Evolutionary conservation across 108 stramenopile species (phyloP).

Genomic region (Hondaea fermentalgiana): DNA sequence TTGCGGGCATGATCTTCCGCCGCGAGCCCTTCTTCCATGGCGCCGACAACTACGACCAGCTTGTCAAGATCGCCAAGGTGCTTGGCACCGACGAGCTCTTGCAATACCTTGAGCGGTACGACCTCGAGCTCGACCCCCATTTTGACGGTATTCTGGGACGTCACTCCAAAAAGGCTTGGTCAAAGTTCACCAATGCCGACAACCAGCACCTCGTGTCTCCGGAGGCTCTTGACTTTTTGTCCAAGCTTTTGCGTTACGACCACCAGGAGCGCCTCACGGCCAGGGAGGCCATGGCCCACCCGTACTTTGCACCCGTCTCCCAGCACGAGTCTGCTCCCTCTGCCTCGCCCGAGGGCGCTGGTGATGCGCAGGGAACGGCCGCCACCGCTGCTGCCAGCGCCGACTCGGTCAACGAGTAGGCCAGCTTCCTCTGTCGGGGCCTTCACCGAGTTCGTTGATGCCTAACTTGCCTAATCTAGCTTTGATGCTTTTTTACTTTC

Average conservation of each 20-base stretch:
- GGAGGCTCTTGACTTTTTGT: conserved; percentile 57
- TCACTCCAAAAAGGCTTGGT: conserved; percentile 95
- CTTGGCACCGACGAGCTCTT: conserved; percentile 93
- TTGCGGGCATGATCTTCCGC: conserved; percentile 98
- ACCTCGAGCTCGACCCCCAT: conserved; percentile 87
- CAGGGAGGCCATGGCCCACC: conserved; percentile 90
- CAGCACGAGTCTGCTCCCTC: not conserved
- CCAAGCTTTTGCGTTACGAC: conserved; percentile 68
- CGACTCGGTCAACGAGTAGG: not conserved
- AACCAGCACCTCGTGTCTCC: conserved; percentile 89
- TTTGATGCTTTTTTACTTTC: no score
- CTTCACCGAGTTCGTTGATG: no score
- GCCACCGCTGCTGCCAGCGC: not conserved
- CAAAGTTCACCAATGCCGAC: conserved; percentile 88
- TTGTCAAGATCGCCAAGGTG: conserved; percentile 95
- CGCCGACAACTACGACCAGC: conserved; percentile 98
- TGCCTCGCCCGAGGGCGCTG: not conserved
- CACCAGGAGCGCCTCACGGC: conserved; percentile 96
- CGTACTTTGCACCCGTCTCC: conserved; percentile 86
- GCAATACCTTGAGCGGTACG: conserved; percentile 88
- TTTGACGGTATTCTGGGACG: conserved; percentile 92
- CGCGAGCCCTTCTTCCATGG: conserved; percentile 96
- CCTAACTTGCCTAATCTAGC: no score
- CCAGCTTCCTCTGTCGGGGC: not conserved
- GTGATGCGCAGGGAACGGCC: not conserved